Evolutionary conservation across 2,329 filamentous ascomycete species (phyloP).

Genomic region (Xylariaceae sp.): DNA sequence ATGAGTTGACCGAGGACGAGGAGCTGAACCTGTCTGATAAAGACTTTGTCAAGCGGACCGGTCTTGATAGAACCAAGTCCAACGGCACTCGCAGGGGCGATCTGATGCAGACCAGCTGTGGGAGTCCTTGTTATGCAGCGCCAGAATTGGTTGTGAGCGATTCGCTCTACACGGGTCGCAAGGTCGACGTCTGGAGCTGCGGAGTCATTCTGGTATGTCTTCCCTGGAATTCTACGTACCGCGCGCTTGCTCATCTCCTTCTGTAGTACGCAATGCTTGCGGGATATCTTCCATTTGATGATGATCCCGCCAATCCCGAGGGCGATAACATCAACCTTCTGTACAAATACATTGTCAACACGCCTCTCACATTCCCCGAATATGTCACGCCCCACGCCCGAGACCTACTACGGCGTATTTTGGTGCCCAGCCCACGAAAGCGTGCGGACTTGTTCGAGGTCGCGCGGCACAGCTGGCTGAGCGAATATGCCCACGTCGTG

Average conservation of each 20-base stretch:
- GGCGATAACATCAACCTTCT: slow-evolving; percentile 98
- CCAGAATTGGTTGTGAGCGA: slow-evolving; percentile 96
- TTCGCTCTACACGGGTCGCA: slow-evolving; percentile 91
- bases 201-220: slow-evolving; percentile 86
- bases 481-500: slow-evolving; percentile 93
- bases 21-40: slow-evolving; percentile 81
- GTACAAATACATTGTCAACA: slow-evolving; percentile 99
- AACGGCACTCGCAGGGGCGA: slow-evolving; percentile 80
- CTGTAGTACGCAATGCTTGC: slow-evolving; percentile 96
- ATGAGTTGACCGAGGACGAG: slow-evolving; percentile 84
- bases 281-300: slow-evolving; percentile 94
- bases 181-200: slow-evolving; percentile 99
- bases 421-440: slow-evolving; percentile 91
- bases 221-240: not conserved
- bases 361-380: slow-evolving; percentile 94
- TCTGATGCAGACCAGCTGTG: slow-evolving; percentile 98
- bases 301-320: slow-evolving; percentile 95
- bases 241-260: too few relatives aligned
- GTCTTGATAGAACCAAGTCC: slow-evolving; percentile 70
- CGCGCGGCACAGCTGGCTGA: slow-evolving; percentile 94
- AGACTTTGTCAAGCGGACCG: slow-evolving; percentile 78
- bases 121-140: slow-evolving; percentile 94
- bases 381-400: slow-evolving; percentile 96
- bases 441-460: slow-evolving; percentile 96
- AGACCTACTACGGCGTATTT: slow-evolving; percentile 83